Percentiles rank a stretch among this genome's conserved stretches.
Conservation (phyloP, 176 grass and related monocot genomes). For the Phyllostachys edulis region DNA sequence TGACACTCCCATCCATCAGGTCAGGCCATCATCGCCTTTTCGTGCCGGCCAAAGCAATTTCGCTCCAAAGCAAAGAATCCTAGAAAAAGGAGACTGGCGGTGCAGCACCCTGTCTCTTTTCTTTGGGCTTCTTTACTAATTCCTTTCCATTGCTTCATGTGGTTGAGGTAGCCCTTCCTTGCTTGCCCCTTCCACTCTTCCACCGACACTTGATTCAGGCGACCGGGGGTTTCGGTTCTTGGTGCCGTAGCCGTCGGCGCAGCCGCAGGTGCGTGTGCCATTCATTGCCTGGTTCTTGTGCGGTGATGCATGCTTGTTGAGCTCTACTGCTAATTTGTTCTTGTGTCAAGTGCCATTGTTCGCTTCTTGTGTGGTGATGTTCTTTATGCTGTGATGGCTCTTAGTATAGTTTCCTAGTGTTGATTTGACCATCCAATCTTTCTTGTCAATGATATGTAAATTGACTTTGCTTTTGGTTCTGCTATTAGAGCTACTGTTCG, state of each 20-base stretch:
- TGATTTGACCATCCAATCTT: neutral
- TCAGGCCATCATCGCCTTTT: neutral
- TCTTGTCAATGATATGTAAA: neutral
- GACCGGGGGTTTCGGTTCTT: neutral
- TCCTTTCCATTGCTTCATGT: neutral
- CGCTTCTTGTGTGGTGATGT: neutral
- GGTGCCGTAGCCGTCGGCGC: neutral
- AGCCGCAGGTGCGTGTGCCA: neutral
- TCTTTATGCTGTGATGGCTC: neutral
- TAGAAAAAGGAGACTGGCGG: neutral
- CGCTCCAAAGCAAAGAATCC: conserved; percentile 36
- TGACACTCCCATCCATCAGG: neutral
- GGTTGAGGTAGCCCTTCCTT: conserved; percentile 7
- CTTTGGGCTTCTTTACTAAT: neutral
- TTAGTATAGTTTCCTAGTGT: neutral
- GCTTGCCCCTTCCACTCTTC: neutral
- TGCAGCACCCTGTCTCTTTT: conserved; percentile 5
- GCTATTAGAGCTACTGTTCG: neutral
- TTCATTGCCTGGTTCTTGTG: neutral
- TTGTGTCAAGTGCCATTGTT: neutral
- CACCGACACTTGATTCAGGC: neutral
- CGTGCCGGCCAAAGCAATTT: neutral
- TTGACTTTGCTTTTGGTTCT: neutral
- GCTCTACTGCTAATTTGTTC: neutral
- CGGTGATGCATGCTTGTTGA: neutral